Conservation (phyloP, 257 asterid genomes). For the Primulina eburnea region DNA sequence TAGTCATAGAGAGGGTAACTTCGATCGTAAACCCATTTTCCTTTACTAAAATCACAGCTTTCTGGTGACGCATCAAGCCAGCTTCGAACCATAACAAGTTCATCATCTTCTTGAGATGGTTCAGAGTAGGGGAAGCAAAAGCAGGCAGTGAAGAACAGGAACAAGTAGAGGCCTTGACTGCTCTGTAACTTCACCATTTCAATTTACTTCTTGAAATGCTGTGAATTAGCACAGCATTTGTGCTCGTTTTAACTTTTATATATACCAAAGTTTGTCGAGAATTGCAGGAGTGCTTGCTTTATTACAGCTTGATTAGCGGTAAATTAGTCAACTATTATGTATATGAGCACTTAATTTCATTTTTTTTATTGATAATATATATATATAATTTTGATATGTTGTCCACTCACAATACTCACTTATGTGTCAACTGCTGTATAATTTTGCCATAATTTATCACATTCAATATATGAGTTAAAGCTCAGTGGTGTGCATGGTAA, state of each 20-base stretch:
- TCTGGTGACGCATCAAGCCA: not conserved
- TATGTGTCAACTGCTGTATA: no score
- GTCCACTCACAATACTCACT: no score
- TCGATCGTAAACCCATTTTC: conserved; percentile 21
- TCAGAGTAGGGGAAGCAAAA: not conserved
- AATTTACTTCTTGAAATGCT: not conserved
- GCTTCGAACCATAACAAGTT: not conserved
- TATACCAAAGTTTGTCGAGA: no score
- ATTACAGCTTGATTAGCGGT: no score
- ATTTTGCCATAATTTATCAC: no score
- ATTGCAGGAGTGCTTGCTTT: no score
- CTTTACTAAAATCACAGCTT: not conserved
- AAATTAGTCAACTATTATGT: no score
- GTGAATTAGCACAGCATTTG: not conserved
- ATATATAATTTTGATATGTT: no score
- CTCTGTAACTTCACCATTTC: not conserved
- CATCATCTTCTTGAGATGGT: not conserved
- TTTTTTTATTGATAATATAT: no score
- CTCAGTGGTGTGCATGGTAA: no score
- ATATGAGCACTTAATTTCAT: no score
- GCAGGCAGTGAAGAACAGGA: not conserved
- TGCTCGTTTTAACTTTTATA: not conserved
- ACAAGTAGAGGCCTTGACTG: not conserved
- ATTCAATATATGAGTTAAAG: no score
- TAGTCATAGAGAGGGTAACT: conserved; percentile 74